A percentile compares a stretch with the other conserved stretches of the same genome.
Conservation (phyloP, 2,329 filamentous ascomycete species). For the Fusarium setosum region DNA sequence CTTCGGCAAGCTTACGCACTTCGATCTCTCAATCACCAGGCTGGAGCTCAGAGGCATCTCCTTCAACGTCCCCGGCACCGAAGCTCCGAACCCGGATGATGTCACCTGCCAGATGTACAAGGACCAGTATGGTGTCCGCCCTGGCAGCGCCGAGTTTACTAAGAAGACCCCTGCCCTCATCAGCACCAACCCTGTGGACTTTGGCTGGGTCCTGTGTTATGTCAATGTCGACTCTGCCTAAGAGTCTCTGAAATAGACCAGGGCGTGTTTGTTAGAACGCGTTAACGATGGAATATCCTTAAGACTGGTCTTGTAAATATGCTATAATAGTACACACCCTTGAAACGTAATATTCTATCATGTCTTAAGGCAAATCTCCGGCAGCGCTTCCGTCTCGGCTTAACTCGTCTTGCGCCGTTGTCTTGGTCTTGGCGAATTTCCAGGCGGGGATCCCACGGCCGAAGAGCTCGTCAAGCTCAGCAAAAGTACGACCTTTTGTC, state of each 20-base stretch:
- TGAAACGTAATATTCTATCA: too few species aligned
- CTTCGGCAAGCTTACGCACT: slow-evolving; percentile 13
- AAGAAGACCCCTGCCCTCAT: slow-evolving; percentile 4
- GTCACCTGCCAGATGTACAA: slow-evolving; percentile 37
- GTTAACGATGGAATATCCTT: too few species aligned
- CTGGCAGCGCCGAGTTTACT: slow-evolving; percentile 27
- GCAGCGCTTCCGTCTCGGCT: too few species aligned
- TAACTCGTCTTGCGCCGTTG: neutral
- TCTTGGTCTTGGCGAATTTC: slow-evolving; percentile 11
- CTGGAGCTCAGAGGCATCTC: slow-evolving; percentile 17
- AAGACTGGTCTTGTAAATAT: too few species aligned
- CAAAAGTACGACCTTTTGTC: slow-evolving; percentile 29
- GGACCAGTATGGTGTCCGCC: slow-evolving; percentile 26
- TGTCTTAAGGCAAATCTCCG: too few species aligned
- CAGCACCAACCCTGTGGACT: slow-evolving; percentile 26
- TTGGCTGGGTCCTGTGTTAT: slow-evolving; percentile 32
- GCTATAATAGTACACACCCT: too few species aligned
- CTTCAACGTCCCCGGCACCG: neutral
- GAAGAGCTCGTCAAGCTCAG: slow-evolving; percentile 32
- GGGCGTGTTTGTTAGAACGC: too few species aligned
- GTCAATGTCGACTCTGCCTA: neutral
- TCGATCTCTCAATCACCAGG: slow-evolving; percentile 9
- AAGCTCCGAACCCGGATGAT: neutral
- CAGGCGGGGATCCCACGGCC: slow-evolving; percentile 24
- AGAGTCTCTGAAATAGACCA: too few species aligned